phyloP scores from a whole-genome alignment of 345 rosid species.

The Syzygium aromaticum region DNA sequence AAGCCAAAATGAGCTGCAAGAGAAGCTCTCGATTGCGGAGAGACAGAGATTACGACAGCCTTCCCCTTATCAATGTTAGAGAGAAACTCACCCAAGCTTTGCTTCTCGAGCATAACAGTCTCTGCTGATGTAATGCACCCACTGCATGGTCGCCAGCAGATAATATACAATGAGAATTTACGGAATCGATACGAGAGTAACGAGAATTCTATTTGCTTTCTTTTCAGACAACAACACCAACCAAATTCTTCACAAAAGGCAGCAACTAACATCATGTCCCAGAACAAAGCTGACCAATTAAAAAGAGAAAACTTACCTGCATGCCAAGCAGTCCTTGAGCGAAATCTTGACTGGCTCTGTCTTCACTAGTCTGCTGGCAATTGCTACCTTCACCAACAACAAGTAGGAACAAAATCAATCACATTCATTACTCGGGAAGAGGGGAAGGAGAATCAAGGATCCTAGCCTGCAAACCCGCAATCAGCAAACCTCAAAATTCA shows the following conservation, averaged over 20 bases:
- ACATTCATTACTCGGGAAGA: not conserved
- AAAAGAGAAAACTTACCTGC: conserved; percentile 41
- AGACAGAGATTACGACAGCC: conserved; percentile 56
- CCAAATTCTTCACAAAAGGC: not conserved
- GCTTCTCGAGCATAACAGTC: conserved; percentile 96
- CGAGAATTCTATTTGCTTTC: not conserved
- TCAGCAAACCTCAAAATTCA: not conserved
- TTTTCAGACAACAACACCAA: not conserved
- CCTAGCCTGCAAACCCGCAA: not conserved
- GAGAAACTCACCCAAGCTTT: conserved; percentile 83
- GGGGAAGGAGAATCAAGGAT: not conserved
- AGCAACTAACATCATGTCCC: not conserved
- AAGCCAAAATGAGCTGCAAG: conserved; percentile 65
- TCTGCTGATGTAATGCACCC: conserved; percentile 97
- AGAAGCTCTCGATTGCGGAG: conserved; percentile 90
- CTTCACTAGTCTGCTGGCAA: conserved; percentile 21
- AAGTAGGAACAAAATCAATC: not conserved
- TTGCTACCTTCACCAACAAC: conserved; percentile 33
- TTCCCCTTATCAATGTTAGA: conserved; percentile 53
- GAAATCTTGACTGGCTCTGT: conserved; percentile 79
- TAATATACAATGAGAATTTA: not conserved
- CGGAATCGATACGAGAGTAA: not conserved
- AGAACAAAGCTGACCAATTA: not conserved
- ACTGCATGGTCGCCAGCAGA: conserved; percentile 25
- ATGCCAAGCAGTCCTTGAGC: conserved; percentile 94